A percentile compares a stretch with the other conserved stretches of the same genome.
phyloP scores from a whole-genome alignment of 345 rosid genomes.

The Bruguiera sexangula region DNA sequence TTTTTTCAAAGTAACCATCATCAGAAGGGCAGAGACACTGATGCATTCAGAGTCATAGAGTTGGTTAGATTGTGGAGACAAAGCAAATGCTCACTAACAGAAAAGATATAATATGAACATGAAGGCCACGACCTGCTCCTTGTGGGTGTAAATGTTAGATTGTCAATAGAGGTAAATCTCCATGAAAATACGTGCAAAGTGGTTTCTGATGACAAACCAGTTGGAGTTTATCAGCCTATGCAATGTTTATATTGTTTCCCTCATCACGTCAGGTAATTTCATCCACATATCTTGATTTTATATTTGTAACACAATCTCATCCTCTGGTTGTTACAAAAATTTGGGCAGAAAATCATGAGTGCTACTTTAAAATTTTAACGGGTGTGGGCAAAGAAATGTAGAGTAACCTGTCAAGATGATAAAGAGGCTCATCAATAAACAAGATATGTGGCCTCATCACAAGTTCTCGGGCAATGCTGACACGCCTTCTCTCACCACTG shows the following conservation, averaged over 20 bases:
- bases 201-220: too few relatives aligned
- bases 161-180: not conserved
- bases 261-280: not conserved
- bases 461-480: slow-evolving; percentile 94
- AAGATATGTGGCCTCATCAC: slow-evolving; percentile 91
- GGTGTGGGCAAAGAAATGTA: not conserved
- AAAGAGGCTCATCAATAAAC: slow-evolving; percentile 96
- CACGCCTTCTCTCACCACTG: slow-evolving; percentile 94
- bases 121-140: not conserved
- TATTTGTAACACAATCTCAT: not conserved
- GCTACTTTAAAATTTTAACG: not conserved
- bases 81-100: slow-evolving; percentile 5
- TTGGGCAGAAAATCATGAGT: too few relatives aligned
- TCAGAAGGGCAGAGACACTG: slow-evolving; percentile 96
- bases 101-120: slow-evolving; percentile 1
- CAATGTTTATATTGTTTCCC: not conserved
- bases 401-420: slow-evolving; percentile 84
- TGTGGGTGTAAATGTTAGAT: not conserved
- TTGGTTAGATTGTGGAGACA: slow-evolving; percentile 8
- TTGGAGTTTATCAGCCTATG: too few relatives aligned
- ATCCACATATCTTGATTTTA: too few relatives aligned
- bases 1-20: slow-evolving; percentile 99
- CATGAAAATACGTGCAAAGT: too few relatives aligned
- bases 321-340: too few relatives aligned
- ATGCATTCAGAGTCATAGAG: not conserved